Percentiles rank a stretch among this genome's conserved stretches.
Conservation (phyloP, 352 stramenopile species). For the Pythium pectinolyticum region DNA sequence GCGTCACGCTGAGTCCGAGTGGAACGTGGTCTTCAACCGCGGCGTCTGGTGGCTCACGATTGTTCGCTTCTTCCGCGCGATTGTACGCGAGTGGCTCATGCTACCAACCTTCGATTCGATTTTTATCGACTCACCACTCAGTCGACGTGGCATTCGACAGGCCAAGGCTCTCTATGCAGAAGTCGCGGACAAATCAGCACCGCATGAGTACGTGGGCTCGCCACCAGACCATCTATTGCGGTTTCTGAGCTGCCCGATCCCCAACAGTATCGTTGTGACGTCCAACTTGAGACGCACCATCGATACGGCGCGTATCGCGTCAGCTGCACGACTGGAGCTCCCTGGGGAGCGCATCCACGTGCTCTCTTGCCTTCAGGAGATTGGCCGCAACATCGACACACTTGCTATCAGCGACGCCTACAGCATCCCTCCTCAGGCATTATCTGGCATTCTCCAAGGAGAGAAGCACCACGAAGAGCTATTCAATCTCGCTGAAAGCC, state of each 20-base stretch:
- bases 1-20: slow-evolving; percentile 86
- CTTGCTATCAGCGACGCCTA: slow-evolving; percentile 69
- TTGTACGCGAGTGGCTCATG: slow-evolving; percentile 69
- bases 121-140: slow-evolving; percentile 87
- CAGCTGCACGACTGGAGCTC: slow-evolving; percentile 52
- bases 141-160: slow-evolving; percentile 53
- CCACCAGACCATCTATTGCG: slow-evolving; percentile 32
- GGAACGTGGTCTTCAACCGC: slow-evolving; percentile 89
- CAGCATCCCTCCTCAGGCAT: slow-evolving; percentile 32
- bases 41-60: slow-evolving; percentile 47
- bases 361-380: slow-evolving; percentile 81
- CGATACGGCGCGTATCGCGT: slow-evolving; percentile 77
- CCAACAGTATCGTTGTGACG: slow-evolving; percentile 59
- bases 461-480: slow-evolving; percentile 61
- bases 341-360: slow-evolving; percentile 73
- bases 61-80: slow-evolving; percentile 47
- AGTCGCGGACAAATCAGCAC: slow-evolving; percentile 33
- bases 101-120: slow-evolving; percentile 67
- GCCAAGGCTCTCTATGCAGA: slow-evolving; percentile 50
- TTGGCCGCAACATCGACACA: slow-evolving; percentile 85
- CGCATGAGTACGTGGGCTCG: slow-evolving; percentile 23
- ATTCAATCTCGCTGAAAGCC: slow-evolving; percentile 74
- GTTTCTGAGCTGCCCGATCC: slow-evolving; percentile 48
- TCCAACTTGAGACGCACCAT: slow-evolving; percentile 80
- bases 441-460: slow-evolving; percentile 30